phyloP scores from a whole-genome alignment of 805 yeast species.

The Candida nanaspora region DNA sequence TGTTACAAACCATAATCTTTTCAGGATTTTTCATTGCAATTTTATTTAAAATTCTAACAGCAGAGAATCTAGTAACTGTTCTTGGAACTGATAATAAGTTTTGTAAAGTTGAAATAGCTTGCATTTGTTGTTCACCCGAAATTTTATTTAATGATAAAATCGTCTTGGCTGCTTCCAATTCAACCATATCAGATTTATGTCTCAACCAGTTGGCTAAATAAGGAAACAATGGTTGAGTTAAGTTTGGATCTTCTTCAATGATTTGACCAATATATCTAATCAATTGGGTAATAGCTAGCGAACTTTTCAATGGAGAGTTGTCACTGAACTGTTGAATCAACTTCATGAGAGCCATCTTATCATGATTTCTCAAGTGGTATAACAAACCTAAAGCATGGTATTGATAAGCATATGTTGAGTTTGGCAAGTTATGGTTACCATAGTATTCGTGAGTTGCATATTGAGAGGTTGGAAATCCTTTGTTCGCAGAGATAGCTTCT shows the following conservation, averaged over 20 bases:
- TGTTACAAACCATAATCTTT: slow-evolving; percentile 68
- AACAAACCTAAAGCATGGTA: slow-evolving; percentile 92
- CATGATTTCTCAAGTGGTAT: slow-evolving; percentile 82
- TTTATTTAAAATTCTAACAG: slow-evolving; percentile 82
- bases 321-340: slow-evolving; percentile 70
- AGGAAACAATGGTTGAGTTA: slow-evolving; percentile 52
- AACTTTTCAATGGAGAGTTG: slow-evolving; percentile 59
- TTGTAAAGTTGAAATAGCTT: slow-evolving; percentile 69
- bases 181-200: slow-evolving; percentile 83
- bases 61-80: slow-evolving; percentile 85
- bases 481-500: slow-evolving; percentile 72
- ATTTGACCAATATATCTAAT: slow-evolving; percentile 75
- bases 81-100: slow-evolving; percentile 79
- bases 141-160: slow-evolving; percentile 50
- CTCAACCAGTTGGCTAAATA: slow-evolving; percentile 64
- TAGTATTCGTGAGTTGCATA: slow-evolving; percentile 50
- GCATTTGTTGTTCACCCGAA: slow-evolving; percentile 56
- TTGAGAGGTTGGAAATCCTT: slow-evolving; percentile 42
- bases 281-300: slow-evolving; percentile 79
- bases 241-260: slow-evolving; percentile 62
- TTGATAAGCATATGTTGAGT: slow-evolving; percentile 78
- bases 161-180: slow-evolving; percentile 84
- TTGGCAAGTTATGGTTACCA: slow-evolving; percentile 48
- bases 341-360: slow-evolving; percentile 89
- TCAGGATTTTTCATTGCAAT: slow-evolving; percentile 79